Percentiles rank a stretch among this genome's conserved stretches.
These are phyloP conservation scores for Neurospora sp. DNA, from an alignment of 495 filamentous ascomycete genomes.

Conservation along the genomic window DNA sequence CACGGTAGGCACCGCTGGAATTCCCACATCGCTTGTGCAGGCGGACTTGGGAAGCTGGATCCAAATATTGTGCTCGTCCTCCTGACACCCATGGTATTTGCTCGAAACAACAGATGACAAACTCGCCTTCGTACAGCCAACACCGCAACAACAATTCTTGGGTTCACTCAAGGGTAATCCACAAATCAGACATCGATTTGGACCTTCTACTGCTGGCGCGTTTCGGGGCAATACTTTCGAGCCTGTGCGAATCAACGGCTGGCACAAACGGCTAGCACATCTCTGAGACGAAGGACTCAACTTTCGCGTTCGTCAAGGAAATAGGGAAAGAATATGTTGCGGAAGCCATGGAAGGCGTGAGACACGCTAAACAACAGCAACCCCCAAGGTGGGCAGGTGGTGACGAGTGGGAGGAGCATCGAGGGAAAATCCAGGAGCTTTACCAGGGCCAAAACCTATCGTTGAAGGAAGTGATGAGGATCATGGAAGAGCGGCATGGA, in stretches of 20 bases:
- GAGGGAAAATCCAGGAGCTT: constrained; percentile 20
- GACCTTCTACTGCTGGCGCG: not conserved
- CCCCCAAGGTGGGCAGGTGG: constrained; percentile 8
- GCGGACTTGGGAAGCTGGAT: not conserved
- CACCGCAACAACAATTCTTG: not conserved
- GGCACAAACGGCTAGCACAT: not conserved
- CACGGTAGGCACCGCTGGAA: not conserved
- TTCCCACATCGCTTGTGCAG: not conserved
- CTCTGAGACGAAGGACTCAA: not conserved
- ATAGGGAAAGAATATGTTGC: not conserved
- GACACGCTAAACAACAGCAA: not conserved
- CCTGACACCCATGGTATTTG: not conserved
- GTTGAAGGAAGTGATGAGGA: constrained; percentile 25
- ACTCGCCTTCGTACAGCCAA: not conserved
- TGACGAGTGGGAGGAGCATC: constrained; percentile 12
- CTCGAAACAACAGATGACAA: not conserved
- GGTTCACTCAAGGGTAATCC: not conserved
- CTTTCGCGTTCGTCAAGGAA: not conserved
- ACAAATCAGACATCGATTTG: not conserved
- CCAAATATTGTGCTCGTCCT: not conserved
- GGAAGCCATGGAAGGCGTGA: not conserved
- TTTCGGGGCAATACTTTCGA: not conserved
- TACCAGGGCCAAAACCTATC: constrained; percentile 24
- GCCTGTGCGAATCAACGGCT: not conserved
- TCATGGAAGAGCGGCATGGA: constrained; percentile 23